These are phyloP conservation scores for Nissolia schottii DNA, from an alignment of 306 rosid species.

Conservation along the genomic window DNA sequence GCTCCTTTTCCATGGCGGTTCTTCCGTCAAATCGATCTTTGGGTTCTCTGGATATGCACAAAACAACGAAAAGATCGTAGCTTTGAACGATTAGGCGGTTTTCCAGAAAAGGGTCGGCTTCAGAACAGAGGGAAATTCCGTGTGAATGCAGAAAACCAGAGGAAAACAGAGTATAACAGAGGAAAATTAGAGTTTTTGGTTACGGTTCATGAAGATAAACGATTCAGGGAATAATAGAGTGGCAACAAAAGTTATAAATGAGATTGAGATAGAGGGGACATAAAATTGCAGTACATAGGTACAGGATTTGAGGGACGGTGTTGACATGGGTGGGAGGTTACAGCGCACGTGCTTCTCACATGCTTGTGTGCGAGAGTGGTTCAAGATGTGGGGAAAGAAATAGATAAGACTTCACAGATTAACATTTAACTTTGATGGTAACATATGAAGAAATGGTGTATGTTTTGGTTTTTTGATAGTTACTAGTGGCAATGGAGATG, in stretches of 20 bases:
- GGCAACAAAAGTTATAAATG: background rate
- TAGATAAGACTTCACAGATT: background rate
- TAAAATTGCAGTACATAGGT: background rate
- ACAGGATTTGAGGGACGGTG: background rate
- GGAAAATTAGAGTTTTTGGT: background rate
- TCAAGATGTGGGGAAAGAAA: background rate
- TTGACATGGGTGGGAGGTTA: background rate
- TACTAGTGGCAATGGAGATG: background rate
- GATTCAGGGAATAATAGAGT: background rate
- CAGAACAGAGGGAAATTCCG: background rate
- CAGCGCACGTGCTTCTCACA: too few species aligned
- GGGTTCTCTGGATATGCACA: background rate
- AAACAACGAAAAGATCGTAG: background rate
- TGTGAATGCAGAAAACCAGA: background rate
- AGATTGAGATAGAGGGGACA: background rate
- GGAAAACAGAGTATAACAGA: background rate
- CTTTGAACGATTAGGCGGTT: background rate
- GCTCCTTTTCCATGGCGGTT: slow-evolving; percentile 73
- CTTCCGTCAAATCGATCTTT: background rate
- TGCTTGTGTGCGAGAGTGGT: background rate
- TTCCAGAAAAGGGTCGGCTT: background rate
- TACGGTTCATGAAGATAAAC: background rate
- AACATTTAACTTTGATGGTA: background rate
- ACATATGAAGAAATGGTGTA: background rate
- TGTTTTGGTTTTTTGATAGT: background rate